These are phyloP conservation scores for Posidonia australis DNA, from an alignment of 106 monocot species.

Conservation along the genomic window DNA sequence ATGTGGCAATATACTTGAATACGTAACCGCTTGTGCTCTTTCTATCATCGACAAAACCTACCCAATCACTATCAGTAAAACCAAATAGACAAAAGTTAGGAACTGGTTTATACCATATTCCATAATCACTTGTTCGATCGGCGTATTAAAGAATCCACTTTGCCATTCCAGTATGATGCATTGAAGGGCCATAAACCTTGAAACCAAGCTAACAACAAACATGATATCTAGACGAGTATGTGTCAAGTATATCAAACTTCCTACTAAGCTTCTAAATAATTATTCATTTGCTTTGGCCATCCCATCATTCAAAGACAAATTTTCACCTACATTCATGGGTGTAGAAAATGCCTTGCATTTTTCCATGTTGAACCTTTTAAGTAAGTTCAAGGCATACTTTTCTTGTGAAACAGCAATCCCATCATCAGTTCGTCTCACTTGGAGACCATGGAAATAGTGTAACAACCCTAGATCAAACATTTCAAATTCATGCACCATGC, in stretches of 20 bases:
- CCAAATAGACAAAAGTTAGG: too few relatives aligned
- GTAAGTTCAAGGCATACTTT: background rate
- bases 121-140: too few relatives aligned
- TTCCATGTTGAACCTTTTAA: background rate
- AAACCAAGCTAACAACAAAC: background rate
- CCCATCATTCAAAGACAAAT: background rate
- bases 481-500: background rate
- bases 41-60: too few relatives aligned
- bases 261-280: background rate
- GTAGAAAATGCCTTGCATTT: background rate
- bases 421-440: background rate
- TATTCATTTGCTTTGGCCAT: background rate
- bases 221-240: background rate
- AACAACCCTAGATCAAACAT: too few relatives aligned
- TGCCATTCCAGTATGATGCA: background rate
- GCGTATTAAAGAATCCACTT: background rate
- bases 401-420: background rate
- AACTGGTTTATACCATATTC: too few relatives aligned
- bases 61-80: too few relatives aligned
- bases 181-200: background rate
- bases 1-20: too few relatives aligned
- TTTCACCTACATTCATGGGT: background rate
- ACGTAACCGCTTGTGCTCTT: too few relatives aligned
- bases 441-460: slow-evolving; percentile 1
- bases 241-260: slow-evolving; percentile 1